A percentile compares a stretch with the other conserved stretches of the same genome.
Conservation (phyloP, 23 red algal genomes). For the Gracilaria domingensis region DNA sequence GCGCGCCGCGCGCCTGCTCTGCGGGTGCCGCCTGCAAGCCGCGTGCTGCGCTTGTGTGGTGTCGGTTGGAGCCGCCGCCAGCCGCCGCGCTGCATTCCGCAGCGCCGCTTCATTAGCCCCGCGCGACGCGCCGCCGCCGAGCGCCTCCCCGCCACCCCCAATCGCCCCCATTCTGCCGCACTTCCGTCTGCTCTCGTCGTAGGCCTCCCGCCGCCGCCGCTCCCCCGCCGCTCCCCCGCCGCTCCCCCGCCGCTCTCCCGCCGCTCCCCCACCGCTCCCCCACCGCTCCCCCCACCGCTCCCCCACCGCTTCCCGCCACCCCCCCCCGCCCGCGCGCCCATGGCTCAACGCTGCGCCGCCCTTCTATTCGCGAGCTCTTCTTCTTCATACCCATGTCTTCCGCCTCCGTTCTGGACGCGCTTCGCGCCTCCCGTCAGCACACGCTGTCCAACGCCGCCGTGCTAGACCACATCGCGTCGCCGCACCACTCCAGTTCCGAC, state of each 20-base stretch:
- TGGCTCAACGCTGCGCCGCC: not conserved
- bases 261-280: not conserved
- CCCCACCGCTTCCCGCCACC: not conserved
- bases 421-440: conserved; percentile 45
- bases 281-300: not conserved
- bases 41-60: not conserved
- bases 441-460: conserved; percentile 65
- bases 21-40: not conserved
- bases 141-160: too few species aligned
- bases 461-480: conserved; percentile 70
- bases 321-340: not conserved
- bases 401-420: conserved; percentile 54
- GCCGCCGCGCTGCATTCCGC: not conserved
- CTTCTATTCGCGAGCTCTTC: not conserved
- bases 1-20: not conserved
- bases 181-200: not conserved
- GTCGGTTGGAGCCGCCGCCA: not conserved
- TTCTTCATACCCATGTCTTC: not conserved
- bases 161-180: not conserved
- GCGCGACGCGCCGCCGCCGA: too few species aligned
- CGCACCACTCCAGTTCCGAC: not conserved
- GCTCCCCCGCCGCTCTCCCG: not conserved
- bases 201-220: not conserved
- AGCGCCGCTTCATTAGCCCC: too few species aligned
- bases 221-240: not conserved